Evolutionary conservation across 345 rosid species (phyloP).

Genomic region (Anastatica hierochuntica): DNA sequence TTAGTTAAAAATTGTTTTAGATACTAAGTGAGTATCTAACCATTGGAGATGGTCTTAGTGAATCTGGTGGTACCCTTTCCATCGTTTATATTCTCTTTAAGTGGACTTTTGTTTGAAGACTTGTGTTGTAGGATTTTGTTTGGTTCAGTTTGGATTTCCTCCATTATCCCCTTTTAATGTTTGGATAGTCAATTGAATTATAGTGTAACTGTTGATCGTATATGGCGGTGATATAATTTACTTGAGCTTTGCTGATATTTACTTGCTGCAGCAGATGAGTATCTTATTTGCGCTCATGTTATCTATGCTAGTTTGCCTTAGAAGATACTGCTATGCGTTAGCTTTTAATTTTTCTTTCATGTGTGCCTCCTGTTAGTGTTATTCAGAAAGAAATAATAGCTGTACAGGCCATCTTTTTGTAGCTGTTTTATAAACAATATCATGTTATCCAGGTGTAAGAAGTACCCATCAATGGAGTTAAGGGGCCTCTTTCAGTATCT

Average conservation of each 20-base stretch:
- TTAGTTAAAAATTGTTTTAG: too few species aligned
- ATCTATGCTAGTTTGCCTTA: slow-evolving; percentile 9
- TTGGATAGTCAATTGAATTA: not conserved
- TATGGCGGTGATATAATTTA: not conserved
- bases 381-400: slow-evolving; percentile 2
- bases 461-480: slow-evolving; percentile 97
- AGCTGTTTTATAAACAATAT: slow-evolving; percentile 1
- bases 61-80: not conserved
- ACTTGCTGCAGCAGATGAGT: slow-evolving; percentile 4
- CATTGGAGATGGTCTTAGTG: too few species aligned
- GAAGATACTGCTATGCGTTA: not conserved
- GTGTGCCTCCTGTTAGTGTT: not conserved
- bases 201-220: not conserved
- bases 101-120: not conserved
- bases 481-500: slow-evolving; percentile 98
- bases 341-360: not conserved
- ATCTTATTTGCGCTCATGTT: slow-evolving; percentile 2
- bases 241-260: not conserved
- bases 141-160: not conserved
- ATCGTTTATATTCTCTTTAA: not conserved
- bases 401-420: not conserved
- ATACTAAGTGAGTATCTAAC: too few species aligned
- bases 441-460: slow-evolving; percentile 64
- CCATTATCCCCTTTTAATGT: not conserved
- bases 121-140: not conserved